Evolutionary conservation across 1,284 basidiomycete genomes (phyloP), one percentile per base, ranked within the genome.

Genomic region (Ganoderma lingzhi): DNA sequence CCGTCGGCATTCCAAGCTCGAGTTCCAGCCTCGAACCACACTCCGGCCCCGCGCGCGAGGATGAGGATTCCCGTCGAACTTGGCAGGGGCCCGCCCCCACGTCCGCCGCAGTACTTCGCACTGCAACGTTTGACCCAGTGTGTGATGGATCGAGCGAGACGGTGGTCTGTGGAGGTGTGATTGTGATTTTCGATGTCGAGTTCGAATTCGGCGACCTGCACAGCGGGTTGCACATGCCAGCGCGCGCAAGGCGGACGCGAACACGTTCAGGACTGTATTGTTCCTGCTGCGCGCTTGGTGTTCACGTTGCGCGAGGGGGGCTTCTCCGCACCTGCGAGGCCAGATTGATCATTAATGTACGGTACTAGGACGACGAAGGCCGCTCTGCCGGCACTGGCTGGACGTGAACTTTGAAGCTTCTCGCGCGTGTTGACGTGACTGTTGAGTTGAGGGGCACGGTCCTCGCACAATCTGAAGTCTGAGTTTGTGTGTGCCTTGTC

Each of bases 241-340:
- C 3, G 48, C 12, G 15, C 30, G 28, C 30, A 56, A 56, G 53
- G 53, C 53, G 53, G 53, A 56, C 28, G 53, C 53, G 53, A 56
- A 32, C 53, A 56, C 35, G 53, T 15, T 9, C 30, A 15, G 2
- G 30, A 56, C 53, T 56, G 53, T 35, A 56, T 56, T 56, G 53
- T 56, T 56, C 53, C 30, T 56, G 53, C 53, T 56, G 53, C 53
- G 53, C 53, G 53, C 30, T 56, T 30, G 32, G 8, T 32, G 15
- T 3, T 3, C 53, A 56, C 15, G 53, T 17, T 56, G 53, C 17
- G 53, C 53, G 53, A 5, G 28, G 53, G 32, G 48, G 53, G 15
- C 53, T 56, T 56, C 32, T 56, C 6, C 23, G 48, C 3, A 51
- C 23, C 48, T 28, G 9, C 12, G 48, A 14, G 48, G 48, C 3